Evolutionary conservation across 73 alveolate species (phyloP), one percentile per base, ranked within the genome.

Genomic region (Blepharisma stoltei): DNA sequence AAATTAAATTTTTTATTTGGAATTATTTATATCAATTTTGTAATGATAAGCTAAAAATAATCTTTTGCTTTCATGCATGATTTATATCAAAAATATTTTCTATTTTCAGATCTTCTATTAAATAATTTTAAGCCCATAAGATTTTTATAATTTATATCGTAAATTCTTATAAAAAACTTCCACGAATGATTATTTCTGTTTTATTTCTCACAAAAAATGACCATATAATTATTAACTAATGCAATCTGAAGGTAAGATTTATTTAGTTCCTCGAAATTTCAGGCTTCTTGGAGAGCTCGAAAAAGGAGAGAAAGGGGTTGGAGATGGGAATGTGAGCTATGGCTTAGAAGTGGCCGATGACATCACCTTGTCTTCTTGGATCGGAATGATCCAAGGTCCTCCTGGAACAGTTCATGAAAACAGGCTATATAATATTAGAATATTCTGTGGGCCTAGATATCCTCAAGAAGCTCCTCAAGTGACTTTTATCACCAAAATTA

Each of bases 331-430:
- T 32, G 97, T 91, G 23, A 86, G 97, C 68, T 95, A 93, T 78
- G 99, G 99, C 48, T 87, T 95, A 20, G 93, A 86, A 54, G 87
- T 78, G 89, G 96, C 95, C 32, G 94, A 86, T 60, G 99, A 95
- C 79, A 92, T 83, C 89, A 77, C 95, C 52, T 86, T 95, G 89
- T 93, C 98, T 55, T 71, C 91, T 85, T 95, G 99, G 99, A 95
- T 90, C 83, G 99, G 99, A 23, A 93, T 97, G 80, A 95, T 95
- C 67, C 83, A 93, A 41, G 98, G 97, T 21, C 97, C 97, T 37
- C 88, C 90, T 60, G 92, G 84, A 81, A 54, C 70, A 53, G 66
- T 70, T 77, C 88, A 69, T 78, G 98, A 92, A 78, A 86, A 85
- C 78, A 81, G 98, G 60, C 89, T 95, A 52, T 95, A 93, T 89